These are phyloP conservation scores for Zygosaccharomyces gambellarensis DNA, from an alignment of 805 yeast genomes.

Conservation along the genomic window DNA sequence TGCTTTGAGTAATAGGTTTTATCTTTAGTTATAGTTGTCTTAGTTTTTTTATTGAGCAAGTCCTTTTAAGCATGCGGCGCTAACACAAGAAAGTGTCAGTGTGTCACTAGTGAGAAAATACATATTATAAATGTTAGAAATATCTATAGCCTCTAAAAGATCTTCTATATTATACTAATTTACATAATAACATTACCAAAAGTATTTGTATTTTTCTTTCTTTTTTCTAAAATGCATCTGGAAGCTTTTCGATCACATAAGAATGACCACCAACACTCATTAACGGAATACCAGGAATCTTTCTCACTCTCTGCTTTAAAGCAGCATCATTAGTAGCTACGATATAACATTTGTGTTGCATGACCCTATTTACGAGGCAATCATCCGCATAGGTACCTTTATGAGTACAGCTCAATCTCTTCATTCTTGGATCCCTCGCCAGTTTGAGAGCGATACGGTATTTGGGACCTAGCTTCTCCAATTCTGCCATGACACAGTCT, in stretches of 20 bases:
- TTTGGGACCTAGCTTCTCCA: slow-evolving; percentile 92
- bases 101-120: neutral
- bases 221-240: slow-evolving; percentile 67
- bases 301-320: slow-evolving; percentile 85
- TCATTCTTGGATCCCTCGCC: slow-evolving; percentile 90
- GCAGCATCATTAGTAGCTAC: slow-evolving; percentile 99
- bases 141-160: neutral
- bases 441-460: slow-evolving; percentile 87
- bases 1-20: neutral
- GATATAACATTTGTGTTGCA: slow-evolving; percentile 94
- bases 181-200: neutral
- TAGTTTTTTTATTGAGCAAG: neutral
- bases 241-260: slow-evolving; percentile 89
- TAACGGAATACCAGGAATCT: slow-evolving; percentile 94
- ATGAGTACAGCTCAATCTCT: slow-evolving; percentile 83
- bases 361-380: slow-evolving; percentile 85
- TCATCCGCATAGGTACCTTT: slow-evolving; percentile 98
- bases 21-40: neutral
- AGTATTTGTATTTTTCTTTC: neutral
- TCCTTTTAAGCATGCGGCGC: neutral
- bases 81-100: neutral
- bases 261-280: slow-evolving; percentile 95
- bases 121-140: neutral
- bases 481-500: slow-evolving; percentile 97
- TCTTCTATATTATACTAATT: slow-evolving; percentile 1